phyloP scores from a whole-genome alignment of 2,329 filamentous ascomycete species.

The Parastagonospora avenae region DNA sequence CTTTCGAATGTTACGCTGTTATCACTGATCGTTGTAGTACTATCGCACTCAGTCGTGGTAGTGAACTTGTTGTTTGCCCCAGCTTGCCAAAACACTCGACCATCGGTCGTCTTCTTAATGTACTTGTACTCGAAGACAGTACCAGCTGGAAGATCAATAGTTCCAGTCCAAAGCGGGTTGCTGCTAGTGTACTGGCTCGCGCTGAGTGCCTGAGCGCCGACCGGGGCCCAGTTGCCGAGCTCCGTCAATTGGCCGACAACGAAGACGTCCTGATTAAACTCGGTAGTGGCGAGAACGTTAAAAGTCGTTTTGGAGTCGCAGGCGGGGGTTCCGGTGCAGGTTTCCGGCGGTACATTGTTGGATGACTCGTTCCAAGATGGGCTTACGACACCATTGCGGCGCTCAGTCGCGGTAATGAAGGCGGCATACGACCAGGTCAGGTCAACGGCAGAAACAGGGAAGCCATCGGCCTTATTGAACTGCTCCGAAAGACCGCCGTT shows the following conservation, averaged over 20 bases:
- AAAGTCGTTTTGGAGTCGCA: conserved; percentile 47
- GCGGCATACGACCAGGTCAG: conserved; percentile 77
- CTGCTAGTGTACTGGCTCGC: conserved; percentile 51
- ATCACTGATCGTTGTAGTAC: conserved; percentile 20
- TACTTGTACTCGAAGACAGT: conserved; percentile 53
- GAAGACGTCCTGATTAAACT: conserved; percentile 55
- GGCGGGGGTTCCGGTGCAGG: conserved; percentile 27
- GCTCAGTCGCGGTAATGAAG: conserved; percentile 59
- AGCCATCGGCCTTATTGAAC: conserved; percentile 57
- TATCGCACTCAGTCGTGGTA: conserved; percentile 25
- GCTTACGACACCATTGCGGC: conserved; percentile 15
- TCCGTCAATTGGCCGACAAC: conserved; percentile 51
- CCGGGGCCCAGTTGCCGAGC: conserved; percentile 52
- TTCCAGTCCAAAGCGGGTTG: conserved; percentile 53
- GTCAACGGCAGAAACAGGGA: conserved; percentile 67
- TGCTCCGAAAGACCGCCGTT: conserved; percentile 73
- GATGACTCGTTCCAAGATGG: conserved; percentile 28
- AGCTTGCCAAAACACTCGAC: conserved; percentile 53
- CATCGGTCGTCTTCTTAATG: conserved; percentile 51
- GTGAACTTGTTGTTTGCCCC: conserved; percentile 49
- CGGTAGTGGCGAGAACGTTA: conserved; percentile 54
- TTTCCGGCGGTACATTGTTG: conserved; percentile 53
- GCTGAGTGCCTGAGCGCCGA: conserved; percentile 46
- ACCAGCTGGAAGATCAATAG: conserved; percentile 48
- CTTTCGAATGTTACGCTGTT: neutral